Conservation (phyloP, 441 rosid genomes). For the Adansonia grandidieri region DNA sequence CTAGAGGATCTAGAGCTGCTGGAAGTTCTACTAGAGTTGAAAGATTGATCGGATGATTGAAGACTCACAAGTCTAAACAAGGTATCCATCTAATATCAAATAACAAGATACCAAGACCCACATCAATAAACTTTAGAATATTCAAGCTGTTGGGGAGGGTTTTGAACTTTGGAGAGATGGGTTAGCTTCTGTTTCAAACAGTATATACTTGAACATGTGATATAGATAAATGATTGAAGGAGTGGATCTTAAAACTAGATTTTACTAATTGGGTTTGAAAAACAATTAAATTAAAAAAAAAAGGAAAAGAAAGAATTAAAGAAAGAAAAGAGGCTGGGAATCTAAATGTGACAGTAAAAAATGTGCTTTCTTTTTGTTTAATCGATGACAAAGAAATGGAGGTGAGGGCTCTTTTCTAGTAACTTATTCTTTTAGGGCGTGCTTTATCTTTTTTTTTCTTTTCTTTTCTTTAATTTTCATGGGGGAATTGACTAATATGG, state of each 20-base stretch:
- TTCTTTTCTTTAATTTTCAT: background rate
- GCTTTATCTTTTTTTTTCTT: background rate
- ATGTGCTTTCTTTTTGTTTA: constrained; percentile 45
- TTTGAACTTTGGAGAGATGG: constrained; percentile 23
- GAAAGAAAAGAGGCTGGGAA: constrained; percentile 20
- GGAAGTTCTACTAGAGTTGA: constrained; percentile 72
- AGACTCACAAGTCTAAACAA: constrained; percentile 83
- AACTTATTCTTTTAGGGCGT: constrained; percentile 32
- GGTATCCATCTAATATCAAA: constrained; percentile 71
- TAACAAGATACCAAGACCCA: constrained; percentile 37
- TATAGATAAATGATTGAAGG: constrained; percentile 31
- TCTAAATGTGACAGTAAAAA: constrained; percentile 24
- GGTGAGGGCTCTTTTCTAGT: constrained; percentile 39
- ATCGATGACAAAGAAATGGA: constrained; percentile 40
- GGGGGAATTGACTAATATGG: constrained; percentile 29
- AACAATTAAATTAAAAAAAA: background rate
- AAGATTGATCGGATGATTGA: constrained; percentile 73
- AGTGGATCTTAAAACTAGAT: constrained; percentile 43
- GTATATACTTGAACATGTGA: constrained; percentile 18
- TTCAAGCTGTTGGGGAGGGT: background rate
- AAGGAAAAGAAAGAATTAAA: background rate
- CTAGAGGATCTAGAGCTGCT: constrained; percentile 80
- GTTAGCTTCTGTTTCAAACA: constrained; percentile 15
- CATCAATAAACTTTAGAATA: constrained; percentile 43
- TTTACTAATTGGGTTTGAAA: constrained; percentile 10